Base-by-base conservation (phyloP, 1,284 basidiomycete species). In the Porogramme epimiltina region DNA sequence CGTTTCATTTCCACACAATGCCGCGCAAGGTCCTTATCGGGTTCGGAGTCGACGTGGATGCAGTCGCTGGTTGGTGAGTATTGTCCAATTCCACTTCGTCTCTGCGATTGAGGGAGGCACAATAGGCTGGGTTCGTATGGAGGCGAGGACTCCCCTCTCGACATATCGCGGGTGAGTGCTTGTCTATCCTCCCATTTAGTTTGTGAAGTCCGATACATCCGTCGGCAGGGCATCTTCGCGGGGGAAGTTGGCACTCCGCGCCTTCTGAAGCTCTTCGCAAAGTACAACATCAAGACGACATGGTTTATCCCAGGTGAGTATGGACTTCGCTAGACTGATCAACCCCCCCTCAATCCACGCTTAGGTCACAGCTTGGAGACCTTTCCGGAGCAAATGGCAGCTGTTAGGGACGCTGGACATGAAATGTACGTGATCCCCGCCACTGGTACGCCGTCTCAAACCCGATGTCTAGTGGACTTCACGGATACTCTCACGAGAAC, bases 401-500 rank as follows among this genome's bases (percentile, higher is more conserved):
- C 79, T 11, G 82, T 88, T 5, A 73, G 85, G 13, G 84, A 87
- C 60, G 82, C 81, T 18, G 86, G 86, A 0, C 86, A 88, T 58
- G 87, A 89, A 65, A 75, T 88, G 79, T 81, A 45, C 57, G 75
- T 16, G 15, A 10, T 37, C 1, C 25, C 25, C 6, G 11, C 25
- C 18, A 8, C 38, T 16, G 22, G 3, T 18, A 9, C 11, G 16
- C 19, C 28, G 4, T 3, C 2, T 2, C 18, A 16, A 44, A 9
- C 16, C 15, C 11, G 3, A 19, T 37, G 22, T 33, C 18, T 52
- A 83, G 81, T 49, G 87, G 87, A 1, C 77, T 90, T 5, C 85
- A 89, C 56, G 87, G 87, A 0, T 89, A 90, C 66, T 87, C 85
- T 1, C 87, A 90, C 66, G 87, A 88, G 80, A 89, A 89, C 65